A percentile compares a stretch with the other conserved stretches of the same genome.
These are phyloP conservation scores for Prunus persica DNA, from an alignment of 306 rosid genomes.

Conservation along the genomic window DNA sequence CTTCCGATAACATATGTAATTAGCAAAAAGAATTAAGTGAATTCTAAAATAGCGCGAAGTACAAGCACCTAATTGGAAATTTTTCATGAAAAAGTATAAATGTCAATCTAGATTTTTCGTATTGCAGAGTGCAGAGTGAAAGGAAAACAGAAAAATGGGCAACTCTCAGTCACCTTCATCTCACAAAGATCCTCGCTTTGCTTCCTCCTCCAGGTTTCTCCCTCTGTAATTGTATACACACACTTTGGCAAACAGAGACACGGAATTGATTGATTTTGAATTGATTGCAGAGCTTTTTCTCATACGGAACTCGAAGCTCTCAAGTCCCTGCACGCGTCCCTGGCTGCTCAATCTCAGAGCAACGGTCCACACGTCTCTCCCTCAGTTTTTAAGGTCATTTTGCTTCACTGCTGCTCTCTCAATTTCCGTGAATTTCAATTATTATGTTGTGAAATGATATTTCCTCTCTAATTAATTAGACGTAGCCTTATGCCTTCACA, in stretches of 20 bases:
- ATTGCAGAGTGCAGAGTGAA: background rate
- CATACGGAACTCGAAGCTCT: conserved; percentile 61
- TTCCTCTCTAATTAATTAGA: background rate
- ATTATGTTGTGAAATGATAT: background rate
- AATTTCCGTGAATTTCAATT: background rate
- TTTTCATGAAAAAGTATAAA: background rate
- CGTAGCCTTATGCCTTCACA: conserved; percentile 12
- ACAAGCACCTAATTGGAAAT: background rate
- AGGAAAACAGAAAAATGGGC: conserved; percentile 32
- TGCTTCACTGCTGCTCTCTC: background rate
- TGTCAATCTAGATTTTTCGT: background rate
- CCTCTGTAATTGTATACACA: background rate
- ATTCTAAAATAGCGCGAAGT: background rate
- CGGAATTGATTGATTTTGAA: background rate
- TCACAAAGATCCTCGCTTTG: conserved; percentile 43
- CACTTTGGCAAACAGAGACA: background rate
- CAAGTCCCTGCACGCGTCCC: conserved; percentile 46
- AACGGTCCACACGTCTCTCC: conserved; percentile 44
- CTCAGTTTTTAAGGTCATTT: conserved; percentile 64
- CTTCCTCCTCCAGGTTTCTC: conserved; percentile 64
- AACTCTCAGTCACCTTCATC: conserved; percentile 44
- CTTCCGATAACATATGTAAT: background rate
- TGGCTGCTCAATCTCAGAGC: conserved; percentile 63
- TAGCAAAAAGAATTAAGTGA: background rate
- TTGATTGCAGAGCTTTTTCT: conserved; percentile 63